A percentile compares a stretch with the other conserved stretches of the same genome.
These are phyloP conservation scores for Tuber borchii DNA, from an alignment of 495 filamentous ascomycete species.

Conservation along the genomic window DNA sequence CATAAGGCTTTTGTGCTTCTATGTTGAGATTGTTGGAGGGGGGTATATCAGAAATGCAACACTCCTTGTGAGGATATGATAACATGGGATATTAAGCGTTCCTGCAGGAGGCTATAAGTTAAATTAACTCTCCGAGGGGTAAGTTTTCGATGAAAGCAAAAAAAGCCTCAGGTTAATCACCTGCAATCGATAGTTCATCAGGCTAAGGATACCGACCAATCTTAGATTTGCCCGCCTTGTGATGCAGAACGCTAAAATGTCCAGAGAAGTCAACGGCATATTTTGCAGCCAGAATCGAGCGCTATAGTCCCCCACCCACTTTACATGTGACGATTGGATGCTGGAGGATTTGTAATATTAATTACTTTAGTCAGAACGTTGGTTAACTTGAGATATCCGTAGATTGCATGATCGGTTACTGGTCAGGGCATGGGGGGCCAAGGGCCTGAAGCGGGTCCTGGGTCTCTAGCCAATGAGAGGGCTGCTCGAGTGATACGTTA, in stretches of 20 bases:
- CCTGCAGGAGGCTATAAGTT: background rate
- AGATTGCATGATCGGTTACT: background rate
- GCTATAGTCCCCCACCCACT: background rate
- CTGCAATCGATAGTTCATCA: background rate
- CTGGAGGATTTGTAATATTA: conserved; percentile 1
- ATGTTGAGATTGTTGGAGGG: background rate
- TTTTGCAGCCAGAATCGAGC: background rate
- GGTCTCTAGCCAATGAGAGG: background rate
- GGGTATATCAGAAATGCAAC: background rate
- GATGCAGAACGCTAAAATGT: background rate
- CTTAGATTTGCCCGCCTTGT: background rate
- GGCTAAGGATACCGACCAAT: conserved; percentile 3
- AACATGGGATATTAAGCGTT: conserved; percentile 6
- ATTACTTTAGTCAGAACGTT: background rate
- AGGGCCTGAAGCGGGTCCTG: background rate
- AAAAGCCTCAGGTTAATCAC: conserved; percentile 6
- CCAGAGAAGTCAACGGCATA: conserved; percentile 3
- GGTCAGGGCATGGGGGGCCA: background rate
- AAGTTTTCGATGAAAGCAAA: background rate
- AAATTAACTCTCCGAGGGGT: conserved; percentile 3
- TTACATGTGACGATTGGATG: background rate
- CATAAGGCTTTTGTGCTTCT: background rate
- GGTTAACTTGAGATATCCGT: background rate
- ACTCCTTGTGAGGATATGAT: background rate
- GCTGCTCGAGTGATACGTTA: conserved; percentile 2